phyloP scores from a whole-genome alignment of 257 asterid genomes.

The Linderniella brevidens region DNA sequence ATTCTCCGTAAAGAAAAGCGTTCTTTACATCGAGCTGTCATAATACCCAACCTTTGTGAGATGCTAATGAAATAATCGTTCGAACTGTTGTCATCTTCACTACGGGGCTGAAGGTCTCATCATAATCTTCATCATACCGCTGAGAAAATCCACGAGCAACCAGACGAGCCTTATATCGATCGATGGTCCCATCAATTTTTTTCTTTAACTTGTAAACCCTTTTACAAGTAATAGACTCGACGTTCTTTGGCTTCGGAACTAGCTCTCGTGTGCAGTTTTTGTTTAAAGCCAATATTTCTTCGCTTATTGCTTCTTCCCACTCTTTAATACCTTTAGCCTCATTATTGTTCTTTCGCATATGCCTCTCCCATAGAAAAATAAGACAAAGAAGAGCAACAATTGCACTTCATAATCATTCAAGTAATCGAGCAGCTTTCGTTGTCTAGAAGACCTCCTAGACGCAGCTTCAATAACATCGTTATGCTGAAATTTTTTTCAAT shows the following conservation, averaged over 20 bases:
- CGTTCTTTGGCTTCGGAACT: no score
- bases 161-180: not conserved
- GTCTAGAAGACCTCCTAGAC: conserved; percentile 10
- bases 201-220: conserved; percentile 8
- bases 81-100: no score
- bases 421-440: conserved; percentile 5
- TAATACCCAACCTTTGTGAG: conserved; percentile 3
- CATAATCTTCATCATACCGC: not conserved
- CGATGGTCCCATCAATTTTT: not conserved
- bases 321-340: no score
- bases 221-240: conserved; percentile 6
- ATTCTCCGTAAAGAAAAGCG: no score
- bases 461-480: no score
- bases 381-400: not conserved
- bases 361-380: not conserved
- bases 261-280: no score
- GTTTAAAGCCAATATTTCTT: no score
- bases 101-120: no score
- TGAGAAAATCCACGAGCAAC: conserved; percentile 11
- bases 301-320: no score
- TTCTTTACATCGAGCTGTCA: conserved; percentile 1
- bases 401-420: conserved; percentile 11
- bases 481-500: no score
- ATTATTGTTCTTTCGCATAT: no score
- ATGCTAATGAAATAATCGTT: no score